Evolutionary conservation across 495 filamentous ascomycete genomes (phyloP).

Genomic region (Usnea hakonensis): DNA sequence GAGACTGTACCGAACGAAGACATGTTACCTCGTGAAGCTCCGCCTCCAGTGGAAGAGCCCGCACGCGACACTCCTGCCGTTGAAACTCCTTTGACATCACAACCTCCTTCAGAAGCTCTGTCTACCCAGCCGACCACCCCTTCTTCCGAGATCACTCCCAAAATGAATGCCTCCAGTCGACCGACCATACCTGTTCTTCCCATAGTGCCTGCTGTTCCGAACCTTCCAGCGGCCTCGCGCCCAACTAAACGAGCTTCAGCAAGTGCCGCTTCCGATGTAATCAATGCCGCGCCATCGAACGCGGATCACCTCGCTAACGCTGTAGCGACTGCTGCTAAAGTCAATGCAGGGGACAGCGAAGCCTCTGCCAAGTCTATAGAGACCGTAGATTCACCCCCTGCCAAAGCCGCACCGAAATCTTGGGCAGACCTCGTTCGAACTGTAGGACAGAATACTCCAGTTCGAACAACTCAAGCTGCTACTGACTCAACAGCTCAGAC

Average conservation of each 20-base stretch:
- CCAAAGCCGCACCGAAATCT: conserved; percentile 50
- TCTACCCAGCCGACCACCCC: conserved; percentile 67
- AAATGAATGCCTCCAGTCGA: conserved; percentile 31
- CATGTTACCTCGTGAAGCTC: conserved; percentile 29
- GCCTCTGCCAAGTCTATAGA: conserved; percentile 26
- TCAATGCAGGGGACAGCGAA: background rate
- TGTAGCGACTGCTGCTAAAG: conserved; percentile 4
- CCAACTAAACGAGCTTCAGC: conserved; percentile 38
- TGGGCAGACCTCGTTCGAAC: conserved; percentile 70
- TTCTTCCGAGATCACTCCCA: conserved; percentile 46
- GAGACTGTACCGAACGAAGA: conserved; percentile 12
- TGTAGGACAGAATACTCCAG: conserved; percentile 33
- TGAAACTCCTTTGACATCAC: conserved; percentile 61
- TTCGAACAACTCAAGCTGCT: conserved; percentile 23
- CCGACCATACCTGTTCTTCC: conserved; percentile 55
- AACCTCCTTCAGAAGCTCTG: conserved; percentile 56
- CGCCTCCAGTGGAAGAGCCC: conserved; percentile 24
- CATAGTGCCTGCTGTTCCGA: conserved; percentile 59
- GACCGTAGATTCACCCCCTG: conserved; percentile 36
- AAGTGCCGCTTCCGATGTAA: conserved; percentile 34
- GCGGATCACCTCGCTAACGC: conserved; percentile 17
- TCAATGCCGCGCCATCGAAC: conserved; percentile 26
- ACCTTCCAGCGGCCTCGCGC: conserved; percentile 37
- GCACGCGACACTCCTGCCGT: conserved; percentile 43
- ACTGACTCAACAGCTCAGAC: conserved; percentile 24